Base-by-base conservation (phyloP, 2,329 filamentous ascomycete species). In the Cercospora citrullina region DNA sequence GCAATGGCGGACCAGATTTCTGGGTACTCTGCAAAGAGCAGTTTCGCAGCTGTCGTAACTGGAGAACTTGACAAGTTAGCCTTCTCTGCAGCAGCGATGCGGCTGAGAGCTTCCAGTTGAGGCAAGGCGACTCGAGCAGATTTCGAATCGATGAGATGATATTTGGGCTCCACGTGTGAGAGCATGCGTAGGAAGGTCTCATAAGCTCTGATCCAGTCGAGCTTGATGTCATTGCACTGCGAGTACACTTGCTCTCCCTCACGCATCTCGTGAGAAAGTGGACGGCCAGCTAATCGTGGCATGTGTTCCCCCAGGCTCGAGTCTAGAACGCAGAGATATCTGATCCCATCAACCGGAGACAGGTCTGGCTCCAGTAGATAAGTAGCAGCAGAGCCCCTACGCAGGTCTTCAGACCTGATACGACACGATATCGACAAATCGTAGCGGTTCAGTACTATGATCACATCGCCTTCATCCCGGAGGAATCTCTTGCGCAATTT, bases 1-100 rank as follows among this genome's bases (percentile, higher is more conserved):
- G 72, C 75, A 36, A 81, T 79, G 10, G 77, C 73, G 6, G 70
- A 48, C 77, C 16, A 80, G 65, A 64, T 67, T 14, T n/a, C 78
- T 68, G 30, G 73, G 67, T 65, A 71, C 16, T 75, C 66, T 16
- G 71, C 33, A 65, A 63, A 79, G 4, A 78, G 70, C 4, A 61
- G 28, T 1, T 53, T 65, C 8, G 66, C 14, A 2, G 36, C 36
- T 3, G 51, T 65, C 2, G 67, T 69, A 72, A 71, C 1, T 63
- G 73, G 16, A 77, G 64, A 63, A 74, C 69, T 4, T 61, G 65
- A 16, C 1, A 42, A 5, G 16, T 76, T 63, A 18, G 75, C 73
- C 39, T 60, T 68, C 14, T 79, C 74, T 2, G 63, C 21, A 3
- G 63, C 55, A 4, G 77, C 76, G n/a, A 79, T 59, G 7, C 70